Evolutionary conservation across 73 alveolate genomes (phyloP).

Genomic region (Tetrahymena malaccensis): DNA sequence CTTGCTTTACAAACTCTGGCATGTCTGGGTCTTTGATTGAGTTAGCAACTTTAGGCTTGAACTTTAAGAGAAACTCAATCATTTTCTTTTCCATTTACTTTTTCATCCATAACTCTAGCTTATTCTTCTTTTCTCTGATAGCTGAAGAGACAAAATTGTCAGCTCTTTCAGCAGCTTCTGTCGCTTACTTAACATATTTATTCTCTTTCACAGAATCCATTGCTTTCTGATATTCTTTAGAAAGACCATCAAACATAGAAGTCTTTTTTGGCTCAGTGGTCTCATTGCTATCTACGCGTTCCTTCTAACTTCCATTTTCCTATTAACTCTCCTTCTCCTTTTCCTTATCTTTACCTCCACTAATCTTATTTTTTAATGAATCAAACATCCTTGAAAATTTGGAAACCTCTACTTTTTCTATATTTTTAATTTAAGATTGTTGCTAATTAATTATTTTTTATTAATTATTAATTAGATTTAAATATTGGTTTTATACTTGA

Average conservation of each 20-base stretch:
- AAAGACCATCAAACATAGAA: not conserved
- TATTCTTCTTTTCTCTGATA: not conserved
- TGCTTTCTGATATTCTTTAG: not conserved
- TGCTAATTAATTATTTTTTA: no score
- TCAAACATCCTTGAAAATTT: not conserved
- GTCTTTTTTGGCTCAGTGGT: not conserved
- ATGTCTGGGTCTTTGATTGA: constrained; percentile 40
- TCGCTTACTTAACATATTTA: not conserved
- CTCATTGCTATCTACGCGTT: not conserved
- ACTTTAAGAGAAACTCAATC: constrained; percentile 6
- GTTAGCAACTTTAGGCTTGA: constrained; percentile 25
- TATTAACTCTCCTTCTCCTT: not conserved
- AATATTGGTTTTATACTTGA: not conserved
- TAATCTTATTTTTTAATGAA: not conserved
- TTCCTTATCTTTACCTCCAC: not conserved
- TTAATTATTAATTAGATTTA: not conserved
- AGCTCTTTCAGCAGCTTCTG: not conserved
- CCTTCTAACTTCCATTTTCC: not conserved
- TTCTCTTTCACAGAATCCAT: not conserved
- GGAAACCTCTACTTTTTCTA: not conserved
- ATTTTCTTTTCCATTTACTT: not conserved
- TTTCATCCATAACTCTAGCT: constrained; percentile 29
- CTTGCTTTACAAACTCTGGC: constrained; percentile 25
- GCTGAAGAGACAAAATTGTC: not conserved
- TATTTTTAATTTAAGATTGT: no score